These are phyloP conservation scores for Auriscalpium orientale DNA, from an alignment of 768 basidiomycete genomes.

Conservation along the genomic window DNA sequence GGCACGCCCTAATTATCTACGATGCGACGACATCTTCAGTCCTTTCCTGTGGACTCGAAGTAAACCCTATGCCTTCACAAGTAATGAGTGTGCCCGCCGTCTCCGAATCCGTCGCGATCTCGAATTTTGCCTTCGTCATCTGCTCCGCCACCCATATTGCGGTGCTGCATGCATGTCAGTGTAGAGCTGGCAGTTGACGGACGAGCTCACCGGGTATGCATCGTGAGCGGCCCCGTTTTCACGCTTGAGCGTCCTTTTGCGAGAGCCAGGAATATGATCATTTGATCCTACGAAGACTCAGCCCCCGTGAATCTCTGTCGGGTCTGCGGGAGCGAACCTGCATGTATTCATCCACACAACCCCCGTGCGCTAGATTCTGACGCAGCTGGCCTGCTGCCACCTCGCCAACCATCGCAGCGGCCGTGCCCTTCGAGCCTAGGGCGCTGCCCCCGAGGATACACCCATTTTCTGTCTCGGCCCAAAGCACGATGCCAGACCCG, in stretches of 20 bases:
- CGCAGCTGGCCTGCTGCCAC: conserved; percentile 55
- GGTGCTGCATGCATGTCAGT: conserved; percentile 29
- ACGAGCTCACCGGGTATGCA: conserved; percentile 57
- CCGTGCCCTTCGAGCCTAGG: conserved; percentile 44
- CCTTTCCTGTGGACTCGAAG: not conserved
- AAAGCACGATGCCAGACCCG: conserved; percentile 66
- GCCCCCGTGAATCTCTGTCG: not conserved
- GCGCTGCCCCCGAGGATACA: conserved; percentile 66
- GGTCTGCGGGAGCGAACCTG: conserved; percentile 33
- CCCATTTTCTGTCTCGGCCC: conserved; percentile 65
- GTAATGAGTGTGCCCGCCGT: conserved; percentile 40
- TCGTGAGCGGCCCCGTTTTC: conserved; percentile 45
- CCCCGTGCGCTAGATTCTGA: conserved; percentile 51
- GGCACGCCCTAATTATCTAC: no score
- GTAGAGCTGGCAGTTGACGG: not conserved
- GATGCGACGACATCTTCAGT: not conserved
- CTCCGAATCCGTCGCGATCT: conserved; percentile 35
- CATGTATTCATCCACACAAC: conserved; percentile 63
- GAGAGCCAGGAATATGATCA: conserved; percentile 70
- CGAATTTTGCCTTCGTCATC: conserved; percentile 61
- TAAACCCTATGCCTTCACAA: conserved; percentile 57
- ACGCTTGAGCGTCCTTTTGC: conserved; percentile 58
- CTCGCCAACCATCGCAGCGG: conserved; percentile 42
- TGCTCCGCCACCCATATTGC: conserved; percentile 70
- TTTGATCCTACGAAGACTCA: conserved; percentile 58